These are phyloP conservation scores for Apiospora sp. DNA, from an alignment of 2,329 filamentous ascomycete species.

Conservation along the genomic window DNA sequence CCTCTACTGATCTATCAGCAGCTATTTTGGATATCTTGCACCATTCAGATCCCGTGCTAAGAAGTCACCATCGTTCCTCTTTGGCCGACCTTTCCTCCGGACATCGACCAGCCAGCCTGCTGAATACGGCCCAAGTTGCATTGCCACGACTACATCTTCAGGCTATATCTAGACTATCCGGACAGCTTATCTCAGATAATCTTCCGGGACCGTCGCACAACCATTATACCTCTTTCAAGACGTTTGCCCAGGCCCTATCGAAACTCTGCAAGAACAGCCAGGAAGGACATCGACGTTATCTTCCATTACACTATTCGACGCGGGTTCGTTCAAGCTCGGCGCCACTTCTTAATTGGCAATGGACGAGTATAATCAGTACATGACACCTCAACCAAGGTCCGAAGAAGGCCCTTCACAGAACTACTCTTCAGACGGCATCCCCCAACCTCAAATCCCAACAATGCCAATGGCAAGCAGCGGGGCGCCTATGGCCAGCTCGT, in stretches of 20 bases:
- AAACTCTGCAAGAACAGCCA: neutral
- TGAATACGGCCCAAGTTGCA: neutral
- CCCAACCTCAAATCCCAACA: constrained; percentile 44
- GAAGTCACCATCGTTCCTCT: neutral
- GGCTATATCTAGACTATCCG: neutral
- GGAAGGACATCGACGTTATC: neutral
- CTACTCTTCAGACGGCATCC: constrained; percentile 43
- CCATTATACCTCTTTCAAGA: neutral
- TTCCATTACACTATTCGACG: neutral
- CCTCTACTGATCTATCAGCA: neutral
- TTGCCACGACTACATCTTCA: neutral
- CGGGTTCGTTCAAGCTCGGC: neutral
- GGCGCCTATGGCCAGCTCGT: constrained; percentile 50
- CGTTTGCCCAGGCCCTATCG: neutral
- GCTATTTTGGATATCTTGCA: neutral
- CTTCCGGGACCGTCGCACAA: neutral
- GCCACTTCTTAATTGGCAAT: neutral
- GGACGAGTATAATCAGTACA: constrained; percentile 29
- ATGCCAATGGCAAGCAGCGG: constrained; percentile 40
- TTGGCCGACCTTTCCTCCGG: neutral
- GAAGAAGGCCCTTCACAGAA: constrained; percentile 41
- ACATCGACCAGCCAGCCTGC: neutral
- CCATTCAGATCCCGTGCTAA: neutral
- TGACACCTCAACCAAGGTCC: constrained; percentile 44
- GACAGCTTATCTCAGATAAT: neutral